These are phyloP conservation scores for Terana coerulea DNA, from an alignment of 768 basidiomycete species.

Conservation along the genomic window DNA sequence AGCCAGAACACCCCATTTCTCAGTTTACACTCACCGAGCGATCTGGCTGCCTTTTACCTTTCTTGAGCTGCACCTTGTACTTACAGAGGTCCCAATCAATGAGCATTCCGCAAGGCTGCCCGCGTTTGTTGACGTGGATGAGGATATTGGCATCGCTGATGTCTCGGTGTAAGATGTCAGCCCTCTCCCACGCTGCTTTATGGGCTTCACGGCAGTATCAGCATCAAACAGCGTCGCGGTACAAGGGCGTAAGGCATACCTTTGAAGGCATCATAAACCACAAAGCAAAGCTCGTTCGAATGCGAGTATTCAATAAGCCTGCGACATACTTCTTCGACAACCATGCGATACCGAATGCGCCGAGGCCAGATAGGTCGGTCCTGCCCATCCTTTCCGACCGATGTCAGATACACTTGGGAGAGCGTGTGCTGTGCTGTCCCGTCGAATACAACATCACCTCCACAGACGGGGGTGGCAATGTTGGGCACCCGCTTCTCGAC, in stretches of 20 bases:
- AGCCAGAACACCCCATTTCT: neutral
- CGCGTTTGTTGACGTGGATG: neutral
- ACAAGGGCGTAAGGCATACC: neutral
- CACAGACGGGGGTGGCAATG: neutral
- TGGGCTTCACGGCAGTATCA: neutral
- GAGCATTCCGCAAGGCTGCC: neutral
- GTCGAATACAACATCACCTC: neutral
- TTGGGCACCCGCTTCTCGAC: neutral
- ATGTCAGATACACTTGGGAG: neutral
- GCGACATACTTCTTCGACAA: neutral
- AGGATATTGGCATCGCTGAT: conserved; percentile 4
- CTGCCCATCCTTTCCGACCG: neutral
- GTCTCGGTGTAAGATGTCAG: neutral
- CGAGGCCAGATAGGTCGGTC: no score
- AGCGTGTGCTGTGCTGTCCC: neutral
- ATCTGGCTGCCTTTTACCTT: neutral
- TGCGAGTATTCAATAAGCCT: neutral
- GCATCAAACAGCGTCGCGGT: neutral
- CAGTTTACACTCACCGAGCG: neutral
- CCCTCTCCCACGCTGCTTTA: neutral
- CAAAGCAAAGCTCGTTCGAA: neutral
- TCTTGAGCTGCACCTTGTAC: neutral
- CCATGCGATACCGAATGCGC: neutral
- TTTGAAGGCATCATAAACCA: neutral
- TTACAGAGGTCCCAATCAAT: conserved; percentile 11